Conservation (phyloP, 345 rosid genomes). For the Orychophragmus violaceus region DNA sequence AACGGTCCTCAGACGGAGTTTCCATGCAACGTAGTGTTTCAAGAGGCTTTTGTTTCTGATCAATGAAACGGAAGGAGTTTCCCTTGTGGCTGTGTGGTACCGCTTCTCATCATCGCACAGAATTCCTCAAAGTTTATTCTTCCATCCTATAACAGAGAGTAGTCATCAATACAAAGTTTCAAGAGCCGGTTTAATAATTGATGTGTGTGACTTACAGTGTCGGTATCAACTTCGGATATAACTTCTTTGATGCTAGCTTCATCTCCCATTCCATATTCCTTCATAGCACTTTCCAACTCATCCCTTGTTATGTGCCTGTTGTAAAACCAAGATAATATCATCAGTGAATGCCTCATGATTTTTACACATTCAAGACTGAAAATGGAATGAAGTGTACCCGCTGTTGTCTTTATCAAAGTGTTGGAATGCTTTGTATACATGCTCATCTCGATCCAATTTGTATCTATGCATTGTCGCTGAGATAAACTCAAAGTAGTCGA, state of each 20-base stretch:
- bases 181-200: not conserved
- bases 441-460: conserved; percentile 63
- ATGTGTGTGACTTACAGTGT: conserved; percentile 51
- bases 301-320: conserved; percentile 74
- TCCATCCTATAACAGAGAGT: conserved; percentile 52
- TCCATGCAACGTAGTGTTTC: too few species aligned
- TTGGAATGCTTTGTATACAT: conserved; percentile 75
- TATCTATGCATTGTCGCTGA: conserved; percentile 85
- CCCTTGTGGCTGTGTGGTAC: conserved; percentile 43
- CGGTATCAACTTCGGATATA: conserved; percentile 83
- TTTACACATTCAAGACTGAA: not conserved
- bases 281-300: conserved; percentile 81
- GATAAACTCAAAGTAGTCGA: conserved; percentile 76
- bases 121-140: conserved; percentile 87
- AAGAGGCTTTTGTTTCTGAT: not conserved
- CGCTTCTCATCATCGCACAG: conserved; percentile 91
- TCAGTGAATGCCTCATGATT: not conserved
- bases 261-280: conserved; percentile 83
- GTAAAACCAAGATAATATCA: not conserved
- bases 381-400: conserved; percentile 36
- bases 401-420: conserved; percentile 78
- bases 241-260: conserved; percentile 73
- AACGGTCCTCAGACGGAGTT: too few species aligned
- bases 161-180: not conserved
- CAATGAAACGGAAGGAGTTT: conserved; percentile 34